Conservation (phyloP, 2,329 filamentous ascomycete species). For the Cordyceps tenuipes region DNA sequence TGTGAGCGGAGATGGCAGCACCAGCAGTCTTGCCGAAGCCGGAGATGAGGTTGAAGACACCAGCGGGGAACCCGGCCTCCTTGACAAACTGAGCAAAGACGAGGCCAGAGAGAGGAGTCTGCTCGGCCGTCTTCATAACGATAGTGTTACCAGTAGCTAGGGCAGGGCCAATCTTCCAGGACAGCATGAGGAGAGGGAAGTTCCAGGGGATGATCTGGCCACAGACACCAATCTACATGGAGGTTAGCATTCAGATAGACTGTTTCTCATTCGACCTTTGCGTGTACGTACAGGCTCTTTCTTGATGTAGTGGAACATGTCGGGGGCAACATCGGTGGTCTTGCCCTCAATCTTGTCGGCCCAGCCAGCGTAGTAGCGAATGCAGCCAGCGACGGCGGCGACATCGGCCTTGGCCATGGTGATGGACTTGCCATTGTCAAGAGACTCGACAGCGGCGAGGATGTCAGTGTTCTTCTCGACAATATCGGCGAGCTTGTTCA, state of each 20-base stretch:
- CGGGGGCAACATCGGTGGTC: slow-evolving; percentile 69
- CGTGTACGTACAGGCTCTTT: slow-evolving; percentile 56
- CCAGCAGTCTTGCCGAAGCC: slow-evolving; percentile 69
- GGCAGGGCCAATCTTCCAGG: slow-evolving; percentile 69
- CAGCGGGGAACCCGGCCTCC: slow-evolving; percentile 66
- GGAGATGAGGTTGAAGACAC: slow-evolving; percentile 64
- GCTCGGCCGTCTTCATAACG: slow-evolving; percentile 64
- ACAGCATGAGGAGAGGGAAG: slow-evolving; percentile 67
- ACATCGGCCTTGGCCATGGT: slow-evolving; percentile 70
- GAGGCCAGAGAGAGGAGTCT: slow-evolving; percentile 61
- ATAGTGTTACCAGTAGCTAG: slow-evolving; percentile 61
- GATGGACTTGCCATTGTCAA: slow-evolving; percentile 83
- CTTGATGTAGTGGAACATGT: slow-evolving; percentile 74
- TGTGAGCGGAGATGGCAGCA: slow-evolving; percentile 62
- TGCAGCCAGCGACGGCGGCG: slow-evolving; percentile 53
- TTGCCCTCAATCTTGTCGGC: slow-evolving; percentile 88
- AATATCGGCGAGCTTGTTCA: slow-evolving; percentile 72
- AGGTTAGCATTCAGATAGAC: neutral
- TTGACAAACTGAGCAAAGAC: slow-evolving; percentile 55
- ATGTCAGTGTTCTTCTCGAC: slow-evolving; percentile 69
- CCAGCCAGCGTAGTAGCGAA: slow-evolving; percentile 74
- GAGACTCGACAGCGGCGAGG: slow-evolving; percentile 73
- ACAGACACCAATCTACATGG: slow-evolving; percentile 50
- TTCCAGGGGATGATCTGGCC: slow-evolving; percentile 82
- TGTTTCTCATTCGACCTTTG: slow-evolving; percentile 42